phyloP scores from a whole-genome alignment of 306 rosid genomes.

The Medicago lupulina region DNA sequence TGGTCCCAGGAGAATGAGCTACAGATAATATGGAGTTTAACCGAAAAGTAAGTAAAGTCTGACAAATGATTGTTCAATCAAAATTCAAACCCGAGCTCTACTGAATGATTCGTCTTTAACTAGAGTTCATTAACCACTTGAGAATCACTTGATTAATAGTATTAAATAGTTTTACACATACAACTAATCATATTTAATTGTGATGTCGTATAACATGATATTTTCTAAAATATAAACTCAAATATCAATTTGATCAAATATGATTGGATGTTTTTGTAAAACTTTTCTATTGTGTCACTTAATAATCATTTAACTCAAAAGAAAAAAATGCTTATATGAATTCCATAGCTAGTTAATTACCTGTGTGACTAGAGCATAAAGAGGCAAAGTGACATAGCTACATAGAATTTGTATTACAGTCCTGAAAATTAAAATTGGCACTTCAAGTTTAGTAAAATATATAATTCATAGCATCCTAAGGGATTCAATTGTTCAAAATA shows the following conservation, averaged over 20 bases:
- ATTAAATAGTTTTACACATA: too few relatives aligned
- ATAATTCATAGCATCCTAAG: neutral
- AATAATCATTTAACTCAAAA: neutral
- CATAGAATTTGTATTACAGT: constrained; percentile 69
- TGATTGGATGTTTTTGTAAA: too few relatives aligned
- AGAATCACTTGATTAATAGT: too few relatives aligned
- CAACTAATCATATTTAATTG: too few relatives aligned
- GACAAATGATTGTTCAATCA: too few relatives aligned
- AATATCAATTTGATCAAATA: neutral
- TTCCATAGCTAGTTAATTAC: constrained; percentile 38
- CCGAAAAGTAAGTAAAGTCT: too few relatives aligned
- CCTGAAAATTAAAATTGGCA: constrained; percentile 57
- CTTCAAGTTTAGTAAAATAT: constrained; percentile 10
- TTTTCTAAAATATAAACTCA: neutral
- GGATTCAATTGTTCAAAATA: neutral
- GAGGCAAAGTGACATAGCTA: constrained; percentile 89
- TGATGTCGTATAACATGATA: too few relatives aligned
- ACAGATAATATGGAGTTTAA: too few relatives aligned
- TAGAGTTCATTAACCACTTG: too few relatives aligned
- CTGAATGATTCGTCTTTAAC: too few relatives aligned
- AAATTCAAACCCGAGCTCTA: too few relatives aligned
- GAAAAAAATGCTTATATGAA: neutral
- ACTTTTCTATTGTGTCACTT: neutral
- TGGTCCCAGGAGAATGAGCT: too few relatives aligned
- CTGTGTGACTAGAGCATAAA: constrained; percentile 93